These are phyloP conservation scores for Cucumis sativus DNA, from an alignment of 306 rosid genomes.

Conservation along the genomic window Cucumber_9930_V3 NC_026659.2:544001-544500, in stretches of 20 bases:
- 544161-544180: background rate
- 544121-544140: background rate
- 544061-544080: background rate
- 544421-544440: constrained; percentile 81
- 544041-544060: background rate
- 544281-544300: constrained; percentile 34
- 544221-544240: constrained; percentile 55
- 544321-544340: background rate
- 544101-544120: background rate
- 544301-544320: background rate
- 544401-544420: constrained; percentile 82
- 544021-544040: background rate
- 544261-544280: constrained; percentile 89
- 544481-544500: constrained; percentile 70
- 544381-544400: constrained; percentile 79
- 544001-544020: background rate
- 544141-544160: background rate
- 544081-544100: background rate
- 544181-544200: background rate
- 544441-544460: constrained; percentile 81
- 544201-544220: constrained; percentile 53
- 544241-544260: constrained; percentile 71
- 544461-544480: constrained; percentile 85
- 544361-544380: constrained; percentile 59
- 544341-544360: constrained; percentile 11